Conservation (phyloP, 768 basidiomycete genomes). For the Krasilnikovozyma curviuscula region DNA sequence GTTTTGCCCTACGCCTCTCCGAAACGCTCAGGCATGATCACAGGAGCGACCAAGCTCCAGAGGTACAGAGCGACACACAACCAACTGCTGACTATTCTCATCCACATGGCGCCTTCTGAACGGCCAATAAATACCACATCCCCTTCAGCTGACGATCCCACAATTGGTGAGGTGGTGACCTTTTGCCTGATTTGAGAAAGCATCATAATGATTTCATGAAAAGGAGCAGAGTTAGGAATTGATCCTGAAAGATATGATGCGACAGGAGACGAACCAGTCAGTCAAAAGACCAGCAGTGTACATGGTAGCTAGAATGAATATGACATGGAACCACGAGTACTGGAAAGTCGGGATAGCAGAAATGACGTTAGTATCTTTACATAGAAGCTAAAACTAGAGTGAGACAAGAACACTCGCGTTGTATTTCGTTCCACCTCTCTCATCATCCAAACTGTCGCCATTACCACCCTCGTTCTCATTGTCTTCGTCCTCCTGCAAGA, state of each 20-base stretch:
- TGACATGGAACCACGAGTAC: slow-evolving; percentile 99
- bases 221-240: neutral
- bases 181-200: slow-evolving; percentile 21
- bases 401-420: slow-evolving; percentile 45
- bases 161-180: slow-evolving; percentile 20
- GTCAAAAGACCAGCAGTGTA: slow-evolving; percentile 93
- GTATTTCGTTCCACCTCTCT: slow-evolving; percentile 80
- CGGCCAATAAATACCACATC: slow-evolving; percentile 66
- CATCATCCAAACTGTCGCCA: slow-evolving; percentile 71
- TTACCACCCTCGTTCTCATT: slow-evolving; percentile 29
- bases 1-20: slow-evolving; percentile 14
- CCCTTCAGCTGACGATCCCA: slow-evolving; percentile 14
- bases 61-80: slow-evolving; percentile 38
- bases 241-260: neutral
- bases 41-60: slow-evolving; percentile 20
- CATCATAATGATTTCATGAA: neutral
- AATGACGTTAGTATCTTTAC: neutral
- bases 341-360: slow-evolving; percentile 22
- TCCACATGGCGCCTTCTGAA: slow-evolving; percentile 97
- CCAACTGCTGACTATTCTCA: slow-evolving; percentile 92
- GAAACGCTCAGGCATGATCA: slow-evolving; percentile 17
- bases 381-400: neutral
- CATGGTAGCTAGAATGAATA: slow-evolving; percentile 90
- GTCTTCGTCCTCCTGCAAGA: slow-evolving; percentile 33
- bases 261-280: slow-evolving; percentile 54